Conservation (phyloP, 371 early-diverging fungal species). For the Syncephalis plumigaleata region DNA sequence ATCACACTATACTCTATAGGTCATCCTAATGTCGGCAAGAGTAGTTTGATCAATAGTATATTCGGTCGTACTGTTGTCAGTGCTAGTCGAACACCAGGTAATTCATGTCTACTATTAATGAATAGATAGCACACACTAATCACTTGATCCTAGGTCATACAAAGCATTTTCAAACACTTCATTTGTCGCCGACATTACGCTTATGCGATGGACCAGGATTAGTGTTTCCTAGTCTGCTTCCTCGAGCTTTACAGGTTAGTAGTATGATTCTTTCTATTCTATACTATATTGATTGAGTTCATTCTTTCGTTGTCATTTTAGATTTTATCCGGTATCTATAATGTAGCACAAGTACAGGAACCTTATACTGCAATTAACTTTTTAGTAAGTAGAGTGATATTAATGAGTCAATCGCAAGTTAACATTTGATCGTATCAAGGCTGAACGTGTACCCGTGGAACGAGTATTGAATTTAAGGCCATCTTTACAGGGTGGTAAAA, state of each 20-base stretch:
- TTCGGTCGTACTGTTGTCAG: constrained; percentile 83
- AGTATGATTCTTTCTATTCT: no score
- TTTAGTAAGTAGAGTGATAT: constrained; percentile 20
- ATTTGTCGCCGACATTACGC: constrained; percentile 65
- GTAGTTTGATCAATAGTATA: constrained; percentile 93
- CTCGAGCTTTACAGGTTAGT: constrained; percentile 57
- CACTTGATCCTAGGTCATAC: constrained; percentile 97
- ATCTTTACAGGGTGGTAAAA: no score
- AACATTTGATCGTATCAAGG: constrained; percentile 18
- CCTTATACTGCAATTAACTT: constrained; percentile 75
- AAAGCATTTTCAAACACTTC: constrained; percentile 96
- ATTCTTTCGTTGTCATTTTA: no score
- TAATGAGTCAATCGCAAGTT: background rate
- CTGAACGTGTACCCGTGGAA: constrained; percentile 63
- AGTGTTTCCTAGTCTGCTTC: constrained; percentile 83
- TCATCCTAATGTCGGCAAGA: constrained; percentile 99
- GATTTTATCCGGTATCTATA: constrained; percentile 80
- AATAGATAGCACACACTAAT: constrained; percentile 33
- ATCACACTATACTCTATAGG: no score
- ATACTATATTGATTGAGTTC: no score
- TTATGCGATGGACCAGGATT: constrained; percentile 98
- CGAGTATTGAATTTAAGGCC: constrained; percentile 32
- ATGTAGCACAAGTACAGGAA: constrained; percentile 90
- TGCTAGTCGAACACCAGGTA: constrained; percentile 87
- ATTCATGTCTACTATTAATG: constrained; percentile 10